These are phyloP conservation scores for Moniliella sp. DNA, from an alignment of 1,284 basidiomycete genomes.

Conservation along the genomic window DNA sequence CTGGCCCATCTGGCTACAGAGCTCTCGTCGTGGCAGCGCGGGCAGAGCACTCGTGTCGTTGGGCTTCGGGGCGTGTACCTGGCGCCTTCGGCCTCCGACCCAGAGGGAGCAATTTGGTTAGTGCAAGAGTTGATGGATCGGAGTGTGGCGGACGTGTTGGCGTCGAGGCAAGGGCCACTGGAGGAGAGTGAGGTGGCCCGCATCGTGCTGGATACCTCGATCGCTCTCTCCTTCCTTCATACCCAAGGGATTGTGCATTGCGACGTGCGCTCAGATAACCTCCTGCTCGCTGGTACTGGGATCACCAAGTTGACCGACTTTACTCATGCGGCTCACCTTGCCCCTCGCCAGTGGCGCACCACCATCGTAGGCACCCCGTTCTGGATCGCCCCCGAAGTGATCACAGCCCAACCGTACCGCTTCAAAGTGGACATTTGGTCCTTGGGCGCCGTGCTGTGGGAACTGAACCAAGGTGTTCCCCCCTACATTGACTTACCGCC, in stretches of 20 bases:
- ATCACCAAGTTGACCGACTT: constrained; percentile 88
- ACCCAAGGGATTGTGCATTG: constrained; percentile 82
- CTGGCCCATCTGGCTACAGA: too few species aligned
- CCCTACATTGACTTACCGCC: too few species aligned
- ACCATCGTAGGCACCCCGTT: constrained; percentile 88
- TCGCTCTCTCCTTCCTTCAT: constrained; percentile 68
- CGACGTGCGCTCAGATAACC: constrained; percentile 87
- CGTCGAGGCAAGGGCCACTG: constrained; percentile 6
- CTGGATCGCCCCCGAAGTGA: constrained; percentile 97
- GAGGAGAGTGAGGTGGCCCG: constrained; percentile 14
- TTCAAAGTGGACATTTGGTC: constrained; percentile 92
- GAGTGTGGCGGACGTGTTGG: too few species aligned
- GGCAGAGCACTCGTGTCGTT: too few species aligned
- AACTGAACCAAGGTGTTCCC: constrained; percentile 81
- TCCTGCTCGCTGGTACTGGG: constrained; percentile 63
- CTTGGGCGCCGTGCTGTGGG: constrained; percentile 70
- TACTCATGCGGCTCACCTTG: constrained; percentile 77
- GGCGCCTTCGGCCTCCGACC: too few species aligned
- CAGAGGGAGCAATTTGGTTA: too few species aligned
- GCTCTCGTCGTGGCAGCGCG: too few species aligned
- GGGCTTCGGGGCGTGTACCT: too few species aligned
- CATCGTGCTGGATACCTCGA: constrained; percentile 68
- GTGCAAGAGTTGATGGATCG: too few species aligned
- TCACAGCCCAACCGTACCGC: constrained; percentile 62
- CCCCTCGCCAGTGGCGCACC: constrained; percentile 49